Evolutionary conservation across 345 rosid species (phyloP).

Genomic region (Ceriops decandra): DNA sequence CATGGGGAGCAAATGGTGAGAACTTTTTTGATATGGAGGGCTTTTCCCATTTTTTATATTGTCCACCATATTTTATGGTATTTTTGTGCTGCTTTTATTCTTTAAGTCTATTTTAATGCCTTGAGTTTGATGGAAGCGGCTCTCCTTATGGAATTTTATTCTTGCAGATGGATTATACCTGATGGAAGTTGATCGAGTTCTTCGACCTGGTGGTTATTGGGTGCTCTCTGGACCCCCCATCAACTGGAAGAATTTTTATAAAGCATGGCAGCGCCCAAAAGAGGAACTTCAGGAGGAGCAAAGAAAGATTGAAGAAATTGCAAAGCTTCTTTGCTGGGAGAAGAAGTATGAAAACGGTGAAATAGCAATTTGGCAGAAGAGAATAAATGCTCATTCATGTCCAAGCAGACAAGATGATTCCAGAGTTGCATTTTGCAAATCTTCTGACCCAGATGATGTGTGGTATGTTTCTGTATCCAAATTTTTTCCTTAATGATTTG

Average conservation of each 20-base stretch:
- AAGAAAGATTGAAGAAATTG: constrained; percentile 73
- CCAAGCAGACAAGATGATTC: constrained; percentile 59
- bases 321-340: constrained; percentile 95
- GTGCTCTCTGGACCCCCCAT: constrained; percentile 96
- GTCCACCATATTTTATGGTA: neutral
- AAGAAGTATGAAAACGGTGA: constrained; percentile 88
- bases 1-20: constrained; percentile 94
- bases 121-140: constrained; percentile 2
- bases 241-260: constrained; percentile 82
- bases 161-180: constrained; percentile 80
- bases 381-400: constrained; percentile 57
- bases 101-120: constrained; percentile 1
- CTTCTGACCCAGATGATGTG: constrained; percentile 67
- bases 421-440: constrained; percentile 63
- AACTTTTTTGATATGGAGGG: constrained; percentile 1
- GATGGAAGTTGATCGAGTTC: constrained; percentile 97
- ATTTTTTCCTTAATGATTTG: constrained; percentile 6
- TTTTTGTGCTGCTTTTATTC: neutral
- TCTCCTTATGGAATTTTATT: constrained; percentile 16
- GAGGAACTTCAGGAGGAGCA: constrained; percentile 93
- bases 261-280: constrained; percentile 93
- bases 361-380: constrained; percentile 94
- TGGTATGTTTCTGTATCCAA: constrained; percentile 50
- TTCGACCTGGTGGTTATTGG: constrained; percentile 99
- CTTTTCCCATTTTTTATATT: neutral